Base-by-base conservation (phyloP, 2,329 filamentous ascomycete species). In the Exophiala phaeomuriformis region DNA sequence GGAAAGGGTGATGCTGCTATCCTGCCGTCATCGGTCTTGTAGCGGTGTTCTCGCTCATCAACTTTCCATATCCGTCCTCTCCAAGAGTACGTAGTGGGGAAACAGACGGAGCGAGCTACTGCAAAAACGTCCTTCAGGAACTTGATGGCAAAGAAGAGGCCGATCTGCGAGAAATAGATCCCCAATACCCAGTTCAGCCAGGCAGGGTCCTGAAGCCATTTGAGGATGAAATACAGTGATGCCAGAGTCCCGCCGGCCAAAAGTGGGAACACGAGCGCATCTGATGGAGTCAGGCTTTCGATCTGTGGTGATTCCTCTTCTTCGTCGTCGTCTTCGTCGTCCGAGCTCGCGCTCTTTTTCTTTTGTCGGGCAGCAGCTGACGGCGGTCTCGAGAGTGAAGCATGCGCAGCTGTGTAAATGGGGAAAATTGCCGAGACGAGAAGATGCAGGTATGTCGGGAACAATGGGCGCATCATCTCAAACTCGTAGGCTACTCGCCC, bases 241-340 rank as follows among this genome's bases (percentile, higher is more conserved):
- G 83, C 77, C 5, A 97, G 79, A 1, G 85, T 82, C 6, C 75
- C 65, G 1, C 83, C 88, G 4, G 90, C 90, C 51, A 90, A 75
- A 32, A 96, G 62, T 1, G 91, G 93, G 59, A 96, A 87, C 63
- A 94, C 69, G 61, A 97, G 80, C 45, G 89, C 91, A 69, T 97
- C 91, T 0, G 80, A 83, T 1, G 86, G 83, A 5, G 83, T 77
- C 49, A 94, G 71, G 0, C 85, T 84, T 63, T 86, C 83, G 73
- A 85, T 81, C 60, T 75, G 75, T 56, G 82, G 78, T 10, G 73
- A 65, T 50, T 77, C 65, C 56, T 81, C 72, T 61, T 81, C 72
- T 61, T 81, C 77, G 6, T 78, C 74, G 5, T 80, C 74, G 7
- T 78, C 72, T 3, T 82, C 74, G 12, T 78, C 77, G 7, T 80